Evolutionary conservation across 2,329 filamentous ascomycete genomes (phyloP).

Genomic region (Alternaria longipes): DNA sequence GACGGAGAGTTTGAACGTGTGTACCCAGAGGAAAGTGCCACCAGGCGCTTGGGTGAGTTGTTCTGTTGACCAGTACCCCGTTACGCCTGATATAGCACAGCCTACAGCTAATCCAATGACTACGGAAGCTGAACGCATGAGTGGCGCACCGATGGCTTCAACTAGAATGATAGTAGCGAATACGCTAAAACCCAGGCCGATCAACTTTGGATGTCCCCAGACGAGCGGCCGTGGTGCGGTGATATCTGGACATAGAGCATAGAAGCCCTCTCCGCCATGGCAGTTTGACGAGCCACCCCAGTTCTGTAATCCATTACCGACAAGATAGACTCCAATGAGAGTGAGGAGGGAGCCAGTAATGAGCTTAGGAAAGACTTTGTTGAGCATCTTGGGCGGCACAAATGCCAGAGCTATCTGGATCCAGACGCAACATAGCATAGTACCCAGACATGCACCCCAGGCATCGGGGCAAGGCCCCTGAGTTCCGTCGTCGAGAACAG

Average conservation of each 20-base stretch:
- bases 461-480: constrained; percentile 32
- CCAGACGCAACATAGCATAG: constrained; percentile 57
- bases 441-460: constrained; percentile 40
- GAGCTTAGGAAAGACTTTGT: constrained; percentile 38
- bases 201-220: constrained; percentile 46
- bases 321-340: constrained; percentile 38
- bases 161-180: constrained; percentile 41
- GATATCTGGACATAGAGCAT: constrained; percentile 35
- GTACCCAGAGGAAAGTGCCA: constrained; percentile 39
- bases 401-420: constrained; percentile 37
- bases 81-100: constrained; percentile 38
- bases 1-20: constrained; percentile 41
- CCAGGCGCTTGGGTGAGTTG: constrained; percentile 31
- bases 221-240: constrained; percentile 32
- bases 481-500: constrained; percentile 32
- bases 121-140: constrained; percentile 42
- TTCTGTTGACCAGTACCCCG: constrained; percentile 38
- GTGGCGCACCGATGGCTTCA: constrained; percentile 37
- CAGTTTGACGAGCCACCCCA: constrained; percentile 43
- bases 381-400: constrained; percentile 35
- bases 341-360: constrained; percentile 37
- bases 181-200: constrained; percentile 26
- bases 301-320: constrained; percentile 41
- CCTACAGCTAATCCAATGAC: constrained; percentile 39
- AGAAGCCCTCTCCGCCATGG: constrained; percentile 38